Base-by-base conservation (phyloP, 345 rosid genomes). In the Salix dunnii region DNA sequence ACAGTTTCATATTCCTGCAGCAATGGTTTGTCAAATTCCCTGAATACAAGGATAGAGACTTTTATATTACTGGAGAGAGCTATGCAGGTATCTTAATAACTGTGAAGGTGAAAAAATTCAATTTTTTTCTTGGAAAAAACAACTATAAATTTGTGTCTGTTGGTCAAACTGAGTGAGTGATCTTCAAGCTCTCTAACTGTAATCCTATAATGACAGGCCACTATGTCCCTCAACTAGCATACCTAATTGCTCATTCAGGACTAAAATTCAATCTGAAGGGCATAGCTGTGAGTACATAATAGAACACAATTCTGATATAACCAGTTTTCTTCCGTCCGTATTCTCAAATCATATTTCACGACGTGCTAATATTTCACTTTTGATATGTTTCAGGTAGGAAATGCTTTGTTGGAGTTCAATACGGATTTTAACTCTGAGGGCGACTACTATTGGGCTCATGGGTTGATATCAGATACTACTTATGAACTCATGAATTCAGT, bases 211-310 rank as follows among this genome's bases (percentile, higher is more conserved):
- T 67, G 25, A 42, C 67, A 76, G 83, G 83, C 18, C 79, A 80
- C 20, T 80, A 80, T 60, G 77, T 76, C 28, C 83, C 79, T 12
- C 83, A 76, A 76, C 79, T 80, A 10, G 79, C 79, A 10, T n/a
- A 76, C 2, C 73, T 76, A 7, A 72, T 80, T 43, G 17, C 68
- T 55, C 63, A 80, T 51, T 76, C 79, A 12, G 76, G 79, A 43
- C 25, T 72, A 4, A 60, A 76, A 30, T 27, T 48, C 77, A 80
- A 68, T 10, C 38, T 80, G 42, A 80, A 80, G 67, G 83, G 77
- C 72, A 76, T 80, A 9, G 83, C 83, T 40, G 79, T 72, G 48
- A 76, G 83, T 76, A 3, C 12, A 62, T 10, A 1, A 5, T n/a
- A 35, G 30, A n/a, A 31, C 21, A 28, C 48, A 3, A 14, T 73